Base-by-base conservation (phyloP, 148 eudicot species). In the Fagopyrum homotropicum region DNA sequence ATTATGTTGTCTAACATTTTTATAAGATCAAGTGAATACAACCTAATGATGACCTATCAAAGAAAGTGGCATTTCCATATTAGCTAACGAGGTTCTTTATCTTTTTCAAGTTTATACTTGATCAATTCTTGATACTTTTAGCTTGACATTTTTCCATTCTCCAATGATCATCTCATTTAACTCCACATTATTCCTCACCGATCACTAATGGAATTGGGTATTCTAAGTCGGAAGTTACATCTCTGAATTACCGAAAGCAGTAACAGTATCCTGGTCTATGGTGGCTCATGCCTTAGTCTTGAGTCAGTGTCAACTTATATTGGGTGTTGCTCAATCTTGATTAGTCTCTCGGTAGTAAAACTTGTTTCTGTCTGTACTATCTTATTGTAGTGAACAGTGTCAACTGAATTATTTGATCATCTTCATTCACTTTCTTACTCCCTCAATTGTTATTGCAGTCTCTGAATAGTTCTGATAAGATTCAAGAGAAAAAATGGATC, bases 391-490 rank as follows among this genome's bases (percentile, higher is more conserved):
- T 55, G 22, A 55, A 9, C 9, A 50, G 14, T 50, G 54, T 57
- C 2, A 19, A 19, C 8, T 19, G 7, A 57, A 57, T 30, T 17
- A 19, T 57, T 57, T 57, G 22, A 19, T 57, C 10, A 57, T n/a
- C 30, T 22, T 57, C 30, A 19, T 19, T 16, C 22, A 57, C 9
- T 19, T 16, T 57, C 29, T 63, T 60, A 60, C 43, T 60, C 26
- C 4, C 11, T 63, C 6, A 29, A 10, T 29, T 11, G 69, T 10
- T 63, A 63, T 29, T 77, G 64, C 82, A 83, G 89, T 79, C 80
- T 59, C 59, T 91, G 71, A 80, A 81, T 77, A 83, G 74, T 75
- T 74, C 79, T 56, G 74, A 50, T 52, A 77, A 83, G 73, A 29
- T 30, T 11, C 69, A 63, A 30, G 69, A 63, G 44, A 63, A 30